Base-by-base conservation (phyloP, 1,139 yeast genomes). In the Taphrina wiesneri region DNA sequence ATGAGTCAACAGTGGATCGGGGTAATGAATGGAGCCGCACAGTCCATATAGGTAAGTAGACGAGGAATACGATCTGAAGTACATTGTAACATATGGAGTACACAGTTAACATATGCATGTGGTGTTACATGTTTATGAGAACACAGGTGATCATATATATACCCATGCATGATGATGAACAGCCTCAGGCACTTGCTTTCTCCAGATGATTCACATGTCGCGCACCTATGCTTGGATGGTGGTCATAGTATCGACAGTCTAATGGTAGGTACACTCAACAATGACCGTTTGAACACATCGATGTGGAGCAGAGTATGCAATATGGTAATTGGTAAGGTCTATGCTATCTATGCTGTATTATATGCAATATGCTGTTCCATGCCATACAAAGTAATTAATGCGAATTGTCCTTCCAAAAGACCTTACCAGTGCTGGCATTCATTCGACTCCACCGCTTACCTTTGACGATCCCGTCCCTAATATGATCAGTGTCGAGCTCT, bases 341-440 rank as follows among this genome's bases (percentile, higher is more conserved):
- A 30, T 30, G 34, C 34, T 6, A 30, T 30, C 34, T 30, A 30
- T 30, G 25, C 19, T 13, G 19, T 34, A 34, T 34, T 11, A 41
- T 41, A 41, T n/a, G 21, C 46, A 41, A n/a, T 41, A 41, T 41
- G 21, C 46, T n/a, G 46, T 6, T n/a, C 15, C 9, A 6, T 30
- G 34, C 34, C 11, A 30, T 30, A 11, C 34, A 30, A 6, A 30
- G 11, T 3, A 19, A 45, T 45, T 23, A 45, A 6, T 45, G 49
- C 28, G 49, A 45, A n/a, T 45, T 45, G 56, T 52, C 56, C 45
- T 34, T 30, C 62, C 62, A 56, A 30, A 56, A 56, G 13, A 56
- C 62, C 53, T 56, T 56, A 7, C 62, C 62, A 6, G 62, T 56
- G 32, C 62, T 56, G 17, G 62, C 62, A 28, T 56, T 56, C 45